A percentile compares a stretch with the other conserved stretches of the same genome.
Conservation (phyloP, 495 filamentous ascomycete genomes). For the Trichoderma orchidacearum region DNA sequence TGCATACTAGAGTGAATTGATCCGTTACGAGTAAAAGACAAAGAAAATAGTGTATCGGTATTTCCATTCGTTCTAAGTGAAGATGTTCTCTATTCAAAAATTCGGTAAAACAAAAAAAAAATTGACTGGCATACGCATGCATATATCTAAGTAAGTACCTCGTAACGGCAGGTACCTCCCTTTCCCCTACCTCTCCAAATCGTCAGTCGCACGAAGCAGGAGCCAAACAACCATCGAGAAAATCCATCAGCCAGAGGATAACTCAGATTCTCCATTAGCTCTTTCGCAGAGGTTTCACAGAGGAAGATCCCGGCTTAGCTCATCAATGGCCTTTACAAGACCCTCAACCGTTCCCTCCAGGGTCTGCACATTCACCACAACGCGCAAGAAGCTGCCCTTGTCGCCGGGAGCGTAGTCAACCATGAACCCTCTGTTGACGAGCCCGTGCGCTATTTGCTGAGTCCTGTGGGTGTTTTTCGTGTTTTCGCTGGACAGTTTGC, state of each 20-base stretch:
- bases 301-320: conserved; percentile 39
- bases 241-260: not conserved
- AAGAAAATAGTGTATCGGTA: too few relatives aligned
- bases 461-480: conserved; percentile 60
- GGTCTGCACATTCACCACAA: conserved; percentile 73
- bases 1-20: too few relatives aligned
- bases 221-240: not conserved
- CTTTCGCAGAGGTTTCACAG: not conserved
- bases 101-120: too few relatives aligned
- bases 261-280: too few relatives aligned
- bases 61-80: too few relatives aligned
- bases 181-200: too few relatives aligned
- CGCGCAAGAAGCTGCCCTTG: conserved; percentile 73
- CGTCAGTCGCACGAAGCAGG: too few relatives aligned
- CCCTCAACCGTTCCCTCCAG: conserved; percentile 59
- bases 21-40: too few relatives aligned
- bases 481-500: conserved; percentile 32
- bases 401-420: conserved; percentile 79
- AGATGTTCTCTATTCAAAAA: too few relatives aligned
- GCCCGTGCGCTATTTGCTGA: conserved; percentile 43
- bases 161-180: too few relatives aligned
- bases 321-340: conserved; percentile 59
- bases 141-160: too few relatives aligned
- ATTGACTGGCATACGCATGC: too few relatives aligned
- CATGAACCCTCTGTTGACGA: conserved; percentile 76